These are phyloP conservation scores for Phaseolus coccineus DNA, from an alignment of 331 rosid genomes.

Conservation along the genomic window DNA sequence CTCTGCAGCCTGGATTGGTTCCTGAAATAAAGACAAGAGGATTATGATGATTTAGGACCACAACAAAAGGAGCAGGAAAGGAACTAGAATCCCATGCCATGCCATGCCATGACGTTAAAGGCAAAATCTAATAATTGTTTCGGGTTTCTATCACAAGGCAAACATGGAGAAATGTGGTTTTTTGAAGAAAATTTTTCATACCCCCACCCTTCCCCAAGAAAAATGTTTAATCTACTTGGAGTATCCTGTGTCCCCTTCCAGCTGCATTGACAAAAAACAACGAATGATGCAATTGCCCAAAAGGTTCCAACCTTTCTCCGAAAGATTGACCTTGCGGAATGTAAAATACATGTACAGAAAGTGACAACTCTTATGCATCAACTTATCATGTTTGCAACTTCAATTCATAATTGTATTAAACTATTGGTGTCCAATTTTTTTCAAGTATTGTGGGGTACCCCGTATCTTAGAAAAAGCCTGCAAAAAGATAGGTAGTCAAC, in stretches of 20 bases:
- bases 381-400: constrained; percentile 24
- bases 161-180: constrained; percentile 1
- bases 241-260: constrained; percentile 24
- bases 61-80: constrained; percentile 4
- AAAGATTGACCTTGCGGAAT: neutral
- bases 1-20: constrained; percentile 92
- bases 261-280: neutral
- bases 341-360: neutral
- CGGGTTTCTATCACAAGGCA: neutral
- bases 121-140: neutral
- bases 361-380: neutral
- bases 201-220: neutral
- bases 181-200: constrained; percentile 7
- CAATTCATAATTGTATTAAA: neutral
- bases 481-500: constrained; percentile 13
- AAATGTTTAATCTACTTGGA: neutral
- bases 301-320: constrained; percentile 7
- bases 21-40: constrained; percentile 50
- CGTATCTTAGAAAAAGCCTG: constrained; percentile 36
- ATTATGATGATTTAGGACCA: constrained; percentile 13
- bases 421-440: neutral
- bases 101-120: neutral
- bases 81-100: neutral
- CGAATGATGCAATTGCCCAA: constrained; percentile 24
- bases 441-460: constrained; percentile 22